Evolutionary conservation across 805 yeast species (phyloP), one percentile per base, ranked within the genome.

Genomic region (Saccharomyces jurei): DNA sequence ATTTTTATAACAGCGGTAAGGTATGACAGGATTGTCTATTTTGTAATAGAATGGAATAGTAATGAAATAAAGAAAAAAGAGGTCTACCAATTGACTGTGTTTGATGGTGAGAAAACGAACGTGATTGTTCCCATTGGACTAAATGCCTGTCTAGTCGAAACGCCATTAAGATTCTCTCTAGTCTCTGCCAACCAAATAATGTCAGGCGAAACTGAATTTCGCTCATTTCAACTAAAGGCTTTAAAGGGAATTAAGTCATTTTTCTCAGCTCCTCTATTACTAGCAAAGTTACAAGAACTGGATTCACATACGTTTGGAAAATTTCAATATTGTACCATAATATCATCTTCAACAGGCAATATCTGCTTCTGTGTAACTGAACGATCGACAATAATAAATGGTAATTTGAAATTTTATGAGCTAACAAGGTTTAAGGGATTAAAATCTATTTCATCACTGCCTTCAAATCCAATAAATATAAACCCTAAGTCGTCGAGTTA

Each of bases 381-480:
- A 55, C 51, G 55, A 55, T 28, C 44, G 11, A 36, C 44, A 36
- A 36, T 36, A 36, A 17, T 17, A 36, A 46, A 53, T 2, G 55
- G 55, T 17, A 48, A 47, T 4, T 32, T 62, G 5, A 52, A 50
- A 22, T 60, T 65, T 26, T 60, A 56, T 49, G 54, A 62, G 2
- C 50, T 67, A 25, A 63, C 70, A 21, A 61, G 68, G 47, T 65
- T 67, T 30, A 67, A 66, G 54, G 70, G 70, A 1, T 46, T 65
- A n/a, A 58, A 52, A 48, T 32, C 56, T 13, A 54, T 65, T n/a
- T 57, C 59, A 22, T 52, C 60, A 17, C 55, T 56, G 6, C 21
- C 41, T n/a, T 32, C 44, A 11, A 55, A 53, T 32, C 29, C 27
- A 30, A 46, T 46, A 3, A 44, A 46, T 17, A 4, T 36, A 36